These are phyloP conservation scores for Scleroderma citrinum DNA, from an alignment of 768 basidiomycete species.

Conservation along the genomic window DNA sequence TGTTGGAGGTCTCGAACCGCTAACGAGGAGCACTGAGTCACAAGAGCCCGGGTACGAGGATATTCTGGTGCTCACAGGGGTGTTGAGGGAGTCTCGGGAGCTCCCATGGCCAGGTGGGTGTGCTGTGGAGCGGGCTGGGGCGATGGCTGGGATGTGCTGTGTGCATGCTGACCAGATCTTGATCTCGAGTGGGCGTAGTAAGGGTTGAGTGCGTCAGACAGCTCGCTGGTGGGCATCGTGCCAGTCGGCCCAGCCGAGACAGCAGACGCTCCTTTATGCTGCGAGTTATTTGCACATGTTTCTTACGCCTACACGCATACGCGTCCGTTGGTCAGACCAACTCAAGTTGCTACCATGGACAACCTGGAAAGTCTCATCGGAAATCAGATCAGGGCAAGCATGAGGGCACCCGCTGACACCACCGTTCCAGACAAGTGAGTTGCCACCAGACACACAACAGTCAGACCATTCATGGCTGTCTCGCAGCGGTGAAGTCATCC, in stretches of 20 bases:
- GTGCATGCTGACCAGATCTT: constrained; percentile 14
- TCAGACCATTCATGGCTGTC: constrained; percentile 2
- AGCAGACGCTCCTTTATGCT: not conserved
- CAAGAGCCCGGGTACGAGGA: not conserved
- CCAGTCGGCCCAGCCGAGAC: not conserved
- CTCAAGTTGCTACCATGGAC: constrained; percentile 17
- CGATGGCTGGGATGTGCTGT: constrained; percentile 16
- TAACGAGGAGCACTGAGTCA: constrained; percentile 4
- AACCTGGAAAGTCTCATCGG: constrained; percentile 53
- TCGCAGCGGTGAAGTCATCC: constrained; percentile 83
- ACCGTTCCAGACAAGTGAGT: constrained; percentile 73
- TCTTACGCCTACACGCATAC: constrained; percentile 25
- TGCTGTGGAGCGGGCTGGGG: constrained; percentile 30
- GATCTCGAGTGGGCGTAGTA: constrained; percentile 43
- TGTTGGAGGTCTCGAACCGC: constrained; percentile 13
- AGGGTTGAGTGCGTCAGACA: constrained; percentile 76
- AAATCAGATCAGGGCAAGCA: constrained; percentile 40
- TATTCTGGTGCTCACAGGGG: constrained; percentile 30
- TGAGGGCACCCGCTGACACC: constrained; percentile 39
- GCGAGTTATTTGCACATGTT: constrained; percentile 22
- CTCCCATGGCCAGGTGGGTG: constrained; percentile 52
- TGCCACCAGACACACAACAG: not conserved
- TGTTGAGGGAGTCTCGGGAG: constrained; percentile 22
- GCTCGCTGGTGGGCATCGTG: constrained; percentile 63
- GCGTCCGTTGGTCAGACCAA: constrained; percentile 33